Evolutionary conservation across 208 protist genomes (phyloP), one percentile per base, ranked within the genome.

Genomic region (Balamuthia mandrillaris): DNA sequence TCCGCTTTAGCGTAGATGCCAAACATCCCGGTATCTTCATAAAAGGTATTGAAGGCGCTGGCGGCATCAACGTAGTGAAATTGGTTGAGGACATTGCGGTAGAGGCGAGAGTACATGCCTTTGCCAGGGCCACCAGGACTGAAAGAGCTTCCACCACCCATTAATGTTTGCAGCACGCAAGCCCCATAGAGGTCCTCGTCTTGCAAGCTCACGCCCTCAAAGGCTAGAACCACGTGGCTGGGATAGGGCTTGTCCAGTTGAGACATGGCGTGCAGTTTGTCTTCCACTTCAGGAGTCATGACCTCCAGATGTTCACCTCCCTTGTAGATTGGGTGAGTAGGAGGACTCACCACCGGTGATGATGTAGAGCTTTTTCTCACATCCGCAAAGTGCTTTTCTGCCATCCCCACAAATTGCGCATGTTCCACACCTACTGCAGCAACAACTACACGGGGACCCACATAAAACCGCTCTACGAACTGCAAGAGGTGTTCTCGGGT

Each of bases 31-130:
- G 41, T 18, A 21, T 92, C 90, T n/a, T 44, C 65, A 49, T 89
- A 90, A 54, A 79, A 60, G 6, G 87, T 37, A 52, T 85, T 90
- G 85, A 75, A 85, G 60, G 66, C 75, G 18, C 49, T 68, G 47
- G 83, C 86, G 1, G 39, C 66, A 9, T 90, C 66, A 24, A 91
- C 60, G 31, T 18, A 88, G 27, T 54, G 39, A 78, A 91, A 74
- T 27, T 54, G 29, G 68, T 84, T 90, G n/a, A 93, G 88, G 9
- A 93, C 85, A 27, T 82, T 74, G 5, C 29, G 47, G 79, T 91
- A 93, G 16, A 93, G 61, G 14, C 90, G 86, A 7, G 86, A 78
- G 84, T 90, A 93, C 90, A 93, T 92, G 51, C 89, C 91, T 65
- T 93, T 93, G 58, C 91, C 91, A 10, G 91, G 91, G 27, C 91